Evolutionary conservation across 768 basidiomycete species (phyloP).

Genomic region (Pholiota microspora): DNA sequence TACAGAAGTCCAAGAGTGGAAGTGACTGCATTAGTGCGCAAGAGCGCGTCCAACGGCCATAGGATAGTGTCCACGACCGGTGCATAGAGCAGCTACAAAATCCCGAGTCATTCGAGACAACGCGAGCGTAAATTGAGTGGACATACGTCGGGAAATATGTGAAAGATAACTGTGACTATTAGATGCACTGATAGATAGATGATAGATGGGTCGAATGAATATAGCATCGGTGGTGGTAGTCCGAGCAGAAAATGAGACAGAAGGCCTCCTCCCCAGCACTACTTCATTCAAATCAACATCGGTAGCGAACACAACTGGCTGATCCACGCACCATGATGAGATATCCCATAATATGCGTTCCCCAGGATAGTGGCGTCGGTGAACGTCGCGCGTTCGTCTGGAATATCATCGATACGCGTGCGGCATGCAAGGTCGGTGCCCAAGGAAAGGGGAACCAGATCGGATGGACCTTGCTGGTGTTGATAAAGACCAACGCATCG

Average conservation of each 20-base stretch:
- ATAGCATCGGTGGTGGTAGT: constrained; percentile 45
- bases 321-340: constrained; percentile 39
- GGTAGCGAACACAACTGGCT: background rate
- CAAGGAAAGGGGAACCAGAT: constrained; percentile 39
- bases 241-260: constrained; percentile 41
- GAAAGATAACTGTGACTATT: constrained; percentile 39
- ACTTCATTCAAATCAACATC: background rate
- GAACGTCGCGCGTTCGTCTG: constrained; percentile 36
- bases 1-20: constrained; percentile 33
- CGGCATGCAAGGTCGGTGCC: constrained; percentile 41
- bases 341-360: constrained; percentile 42
- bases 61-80: constrained; percentile 39
- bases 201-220: constrained; percentile 41
- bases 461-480: constrained; percentile 35
- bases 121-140: background rate
- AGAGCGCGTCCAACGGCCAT: constrained; percentile 49
- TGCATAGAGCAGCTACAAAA: constrained; percentile 28
- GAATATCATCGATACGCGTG: constrained; percentile 42
- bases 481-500: constrained; percentile 22
- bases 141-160: constrained; percentile 36
- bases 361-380: constrained; percentile 35
- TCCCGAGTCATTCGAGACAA: background rate
- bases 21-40: constrained; percentile 42
- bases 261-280: constrained; percentile 51
- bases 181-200: constrained; percentile 49